Base-by-base conservation (phyloP, 352 stramenopile species). In the Phytophthora brassicae region DNA sequence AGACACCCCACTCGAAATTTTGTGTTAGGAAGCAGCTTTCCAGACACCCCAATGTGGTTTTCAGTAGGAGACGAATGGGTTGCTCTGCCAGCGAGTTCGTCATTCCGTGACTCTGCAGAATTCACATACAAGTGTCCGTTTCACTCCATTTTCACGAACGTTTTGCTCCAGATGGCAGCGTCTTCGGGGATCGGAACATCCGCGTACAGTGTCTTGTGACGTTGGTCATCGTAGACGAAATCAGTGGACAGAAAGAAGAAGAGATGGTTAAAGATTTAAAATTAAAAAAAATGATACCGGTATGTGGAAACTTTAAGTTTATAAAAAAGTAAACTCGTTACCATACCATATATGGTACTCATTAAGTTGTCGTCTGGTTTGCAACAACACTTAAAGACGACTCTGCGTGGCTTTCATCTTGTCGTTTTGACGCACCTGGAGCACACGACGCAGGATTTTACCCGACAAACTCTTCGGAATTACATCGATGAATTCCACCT, bases 401-500 rank as follows among this genome's bases (percentile, higher is more conserved):
- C 64, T 72, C 20, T 60, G 57, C 17, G 20, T 48, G n/a, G 33
- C 17, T 52, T 72, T 72, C 26, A 75, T 53, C 44, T 66, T 74
- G 17, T 67, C 66, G n/a, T 77, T 66, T 42, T 77, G 69, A 28
- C 54, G 56, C 26, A 63, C 63, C 39, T 88, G 76, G 20, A 97
- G 66, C 39, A 95, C 66, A 11, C 93, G 74, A 39, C 94, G 78
- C 12, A 98, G 71, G 49, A 98, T 97, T 81, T 98, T 98, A 26
- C 94, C 94, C 35, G 81, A 90, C 4, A 88, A 64, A 49, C 74
- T 96, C 68, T 98, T 98, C 6, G 95, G 95, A 50, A 98, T 97
- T 20, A 60, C 68, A 48, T 97, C 83, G 12, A 89, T 76, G 69
- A 98, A 98, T 13, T 89, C 60, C 29, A 98, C 80, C 33, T 88